Conservation (phyloP, 2,329 filamentous ascomycete species). For the Elsinoe batatas region DNA sequence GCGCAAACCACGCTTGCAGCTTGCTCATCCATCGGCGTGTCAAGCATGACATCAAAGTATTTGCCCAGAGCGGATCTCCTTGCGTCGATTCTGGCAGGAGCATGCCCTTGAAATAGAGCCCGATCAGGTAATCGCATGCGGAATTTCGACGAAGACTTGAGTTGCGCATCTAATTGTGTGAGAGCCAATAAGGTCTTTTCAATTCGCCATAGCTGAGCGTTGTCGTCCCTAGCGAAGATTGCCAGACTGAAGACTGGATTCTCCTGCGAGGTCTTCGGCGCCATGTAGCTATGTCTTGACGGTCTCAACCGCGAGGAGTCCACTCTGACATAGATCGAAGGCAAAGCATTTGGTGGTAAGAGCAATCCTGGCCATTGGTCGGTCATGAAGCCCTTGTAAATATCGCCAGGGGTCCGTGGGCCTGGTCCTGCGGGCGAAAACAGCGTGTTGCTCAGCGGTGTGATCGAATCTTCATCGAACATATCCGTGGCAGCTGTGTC, state of each 20-base stretch:
- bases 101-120: constrained; percentile 80
- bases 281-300: constrained; percentile 74
- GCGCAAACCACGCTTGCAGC: constrained; percentile 75
- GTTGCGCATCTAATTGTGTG: constrained; percentile 66
- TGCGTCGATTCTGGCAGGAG: constrained; percentile 85
- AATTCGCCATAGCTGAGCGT: constrained; percentile 78
- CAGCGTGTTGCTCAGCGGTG: not conserved
- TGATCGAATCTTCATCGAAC: constrained; percentile 4
- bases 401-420: constrained; percentile 30
- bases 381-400: constrained; percentile 69
- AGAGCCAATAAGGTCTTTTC: constrained; percentile 84
- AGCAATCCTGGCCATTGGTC: constrained; percentile 82
- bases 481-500: constrained; percentile 14
- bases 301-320: constrained; percentile 93
- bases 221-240: constrained; percentile 65
- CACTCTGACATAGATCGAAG: constrained; percentile 75
- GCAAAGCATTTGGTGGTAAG: constrained; percentile 77
- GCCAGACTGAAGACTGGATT: constrained; percentile 91
- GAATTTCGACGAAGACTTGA: constrained; percentile 66
- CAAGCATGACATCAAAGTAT: constrained; percentile 77
- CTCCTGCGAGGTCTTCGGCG: constrained; percentile 70
- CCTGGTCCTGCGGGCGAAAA: not conserved
- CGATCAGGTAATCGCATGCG: constrained; percentile 71
- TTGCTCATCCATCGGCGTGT: constrained; percentile 67
- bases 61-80: constrained; percentile 68